Conservation (phyloP, 805 yeast genomes). For the Metschnikowia henanensis region DNA sequence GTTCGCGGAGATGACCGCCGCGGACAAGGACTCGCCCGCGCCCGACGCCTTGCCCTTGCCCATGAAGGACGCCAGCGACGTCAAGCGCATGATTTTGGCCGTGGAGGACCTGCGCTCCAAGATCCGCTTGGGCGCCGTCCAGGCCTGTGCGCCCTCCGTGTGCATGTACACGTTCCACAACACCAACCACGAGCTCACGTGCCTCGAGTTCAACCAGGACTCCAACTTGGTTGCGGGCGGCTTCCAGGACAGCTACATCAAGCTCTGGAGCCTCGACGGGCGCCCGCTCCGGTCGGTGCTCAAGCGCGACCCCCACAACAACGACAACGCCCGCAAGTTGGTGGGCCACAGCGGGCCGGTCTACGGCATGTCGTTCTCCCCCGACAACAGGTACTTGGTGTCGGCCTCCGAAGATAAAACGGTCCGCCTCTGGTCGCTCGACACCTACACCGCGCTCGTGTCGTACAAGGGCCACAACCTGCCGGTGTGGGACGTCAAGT, state of each 20-base stretch:
- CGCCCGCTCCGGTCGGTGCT: conserved; percentile 68
- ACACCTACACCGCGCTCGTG: conserved; percentile 84
- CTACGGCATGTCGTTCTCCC: conserved; percentile 86
- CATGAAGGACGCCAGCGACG: conserved; percentile 72
- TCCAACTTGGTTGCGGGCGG: conserved; percentile 90
- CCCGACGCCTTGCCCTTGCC: conserved; percentile 84
- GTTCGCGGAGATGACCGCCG: conserved; percentile 57
- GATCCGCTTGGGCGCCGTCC: conserved; percentile 65
- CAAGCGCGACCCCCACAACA: conserved; percentile 52
- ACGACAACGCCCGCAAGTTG: conserved; percentile 52
- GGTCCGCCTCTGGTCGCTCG: conserved; percentile 90
- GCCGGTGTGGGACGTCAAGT: conserved; percentile 97
- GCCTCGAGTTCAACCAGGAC: conserved; percentile 84
- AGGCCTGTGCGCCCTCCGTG: conserved; percentile 87
- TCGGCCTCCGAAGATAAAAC: conserved; percentile 92
- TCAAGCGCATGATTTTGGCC: conserved; percentile 72
- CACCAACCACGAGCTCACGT: conserved; percentile 85
- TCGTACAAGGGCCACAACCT: conserved; percentile 96
- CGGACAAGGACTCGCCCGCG: conserved; percentile 64
- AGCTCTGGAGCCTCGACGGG: conserved; percentile 93
- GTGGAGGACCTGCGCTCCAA: conserved; percentile 82
- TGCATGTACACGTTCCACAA: conserved; percentile 99
- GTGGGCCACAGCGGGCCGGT: conserved; percentile 96
- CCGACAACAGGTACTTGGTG: conserved; percentile 79
- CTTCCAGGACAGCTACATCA: conserved; percentile 87